Conservation (phyloP, 768 basidiomycete species). For the Tylopilus sp. region DNA sequence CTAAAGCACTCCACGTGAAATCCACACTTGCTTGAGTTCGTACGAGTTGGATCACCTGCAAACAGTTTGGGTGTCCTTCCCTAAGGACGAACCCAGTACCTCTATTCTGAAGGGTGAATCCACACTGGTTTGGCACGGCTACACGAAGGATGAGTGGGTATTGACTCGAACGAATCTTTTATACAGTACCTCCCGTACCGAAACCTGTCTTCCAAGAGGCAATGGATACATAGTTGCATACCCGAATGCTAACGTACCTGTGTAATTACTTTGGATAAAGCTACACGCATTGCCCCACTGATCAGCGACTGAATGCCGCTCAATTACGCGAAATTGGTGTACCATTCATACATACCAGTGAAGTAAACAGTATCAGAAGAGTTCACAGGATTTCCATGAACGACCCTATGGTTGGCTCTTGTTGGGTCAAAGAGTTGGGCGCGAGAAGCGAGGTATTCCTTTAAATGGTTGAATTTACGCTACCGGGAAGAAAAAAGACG, state of each 20-base stretch:
- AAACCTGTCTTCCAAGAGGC: conserved; percentile 54
- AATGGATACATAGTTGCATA: neutral
- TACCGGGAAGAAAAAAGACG: neutral
- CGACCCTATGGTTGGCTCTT: conserved; percentile 60
- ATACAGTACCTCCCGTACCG: conserved; percentile 70
- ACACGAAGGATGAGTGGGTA: conserved; percentile 8
- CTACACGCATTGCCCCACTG: conserved; percentile 90
- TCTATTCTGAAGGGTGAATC: conserved; percentile 95
- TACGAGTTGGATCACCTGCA: conserved; percentile 48
- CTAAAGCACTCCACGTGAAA: conserved; percentile 31
- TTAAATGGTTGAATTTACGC: conserved; percentile 3
- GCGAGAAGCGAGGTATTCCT: conserved; percentile 82
- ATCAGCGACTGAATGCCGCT: conserved; percentile 58
- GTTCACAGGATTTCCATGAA: conserved; percentile 76
- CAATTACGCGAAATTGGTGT: neutral
- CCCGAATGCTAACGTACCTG: conserved; percentile 45
- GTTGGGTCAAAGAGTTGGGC: conserved; percentile 75
- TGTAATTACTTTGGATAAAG: conserved; percentile 85
- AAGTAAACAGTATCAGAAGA: conserved; percentile 96
- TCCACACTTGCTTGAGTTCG: neutral
- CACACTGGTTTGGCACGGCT: conserved; percentile 92
- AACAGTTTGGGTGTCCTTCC: conserved; percentile 80
- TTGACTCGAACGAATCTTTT: neutral
- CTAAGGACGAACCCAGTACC: conserved; percentile 80
- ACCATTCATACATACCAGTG: conserved; percentile 49